Conservation (phyloP, 2,329 filamentous ascomycete genomes). For the Thielaviopsis musarum region DNA sequence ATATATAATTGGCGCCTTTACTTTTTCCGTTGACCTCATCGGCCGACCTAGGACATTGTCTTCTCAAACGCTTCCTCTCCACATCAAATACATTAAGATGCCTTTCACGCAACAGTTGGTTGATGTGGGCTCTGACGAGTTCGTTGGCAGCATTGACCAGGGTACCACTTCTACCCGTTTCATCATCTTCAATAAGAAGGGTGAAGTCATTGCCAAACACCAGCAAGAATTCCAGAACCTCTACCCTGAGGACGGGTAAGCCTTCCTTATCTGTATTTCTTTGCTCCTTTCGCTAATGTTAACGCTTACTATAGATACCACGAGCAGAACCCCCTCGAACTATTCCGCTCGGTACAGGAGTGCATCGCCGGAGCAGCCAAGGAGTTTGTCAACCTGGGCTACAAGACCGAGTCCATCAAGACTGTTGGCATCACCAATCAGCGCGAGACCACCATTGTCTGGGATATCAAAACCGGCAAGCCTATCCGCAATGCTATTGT, state of each 20-base stretch:
- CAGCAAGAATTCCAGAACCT: constrained; percentile 77
- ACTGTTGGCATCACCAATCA: constrained; percentile 80
- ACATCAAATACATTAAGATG: too few species aligned
- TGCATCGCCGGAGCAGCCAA: constrained; percentile 66
- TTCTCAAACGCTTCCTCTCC: too few species aligned
- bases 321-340: constrained; percentile 68
- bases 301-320: constrained; percentile 48
- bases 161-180: constrained; percentile 82
- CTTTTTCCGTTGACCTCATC: too few species aligned
- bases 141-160: constrained; percentile 78
- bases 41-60: too few species aligned
- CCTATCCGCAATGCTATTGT: constrained; percentile 73
- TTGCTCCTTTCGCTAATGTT: background rate
- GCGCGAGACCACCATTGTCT: constrained; percentile 73
- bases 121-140: constrained; percentile 20
- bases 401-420: constrained; percentile 51
- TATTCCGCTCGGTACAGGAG: constrained; percentile 56
- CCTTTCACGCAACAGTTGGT: background rate
- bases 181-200: constrained; percentile 70
- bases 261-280: constrained; percentile 13
- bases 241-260: constrained; percentile 72
- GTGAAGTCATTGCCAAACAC: constrained; percentile 64
- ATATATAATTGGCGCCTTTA: too few species aligned
- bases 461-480: constrained; percentile 67
- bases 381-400: constrained; percentile 53